A percentile compares a stretch with the other conserved stretches of the same genome.
phyloP scores from a whole-genome alignment of 148 eudicot species.

The Cornus florida region DNA sequence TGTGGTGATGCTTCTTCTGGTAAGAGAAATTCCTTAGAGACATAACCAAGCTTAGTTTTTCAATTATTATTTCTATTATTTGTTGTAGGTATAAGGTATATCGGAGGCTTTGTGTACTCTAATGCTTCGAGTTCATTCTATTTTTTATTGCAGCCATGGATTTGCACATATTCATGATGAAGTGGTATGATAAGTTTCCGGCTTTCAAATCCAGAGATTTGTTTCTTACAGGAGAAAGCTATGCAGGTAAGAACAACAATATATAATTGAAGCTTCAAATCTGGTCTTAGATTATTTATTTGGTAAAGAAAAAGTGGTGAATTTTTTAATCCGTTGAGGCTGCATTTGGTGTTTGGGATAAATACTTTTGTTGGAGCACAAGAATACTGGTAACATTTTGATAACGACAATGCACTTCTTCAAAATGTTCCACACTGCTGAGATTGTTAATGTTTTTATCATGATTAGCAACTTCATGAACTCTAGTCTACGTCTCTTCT shows the following conservation, averaged over 20 bases:
- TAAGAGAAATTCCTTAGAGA: slow-evolving; percentile 14
- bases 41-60: neutral
- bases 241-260: slow-evolving; percentile 64
- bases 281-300: no score
- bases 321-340: no score
- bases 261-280: no score
- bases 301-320: no score
- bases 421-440: no score
- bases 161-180: slow-evolving; percentile 72
- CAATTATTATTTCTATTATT: no score
- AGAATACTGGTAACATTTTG: neutral
- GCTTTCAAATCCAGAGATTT: slow-evolving; percentile 62
- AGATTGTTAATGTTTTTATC: neutral
- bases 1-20: slow-evolving; percentile 83
- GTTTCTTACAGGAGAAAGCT: slow-evolving; percentile 94
- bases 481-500: no score
- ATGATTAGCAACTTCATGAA: no score
- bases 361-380: neutral
- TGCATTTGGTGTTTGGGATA: no score
- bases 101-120: neutral
- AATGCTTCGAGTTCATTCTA: slow-evolving; percentile 4
- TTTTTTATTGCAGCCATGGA: slow-evolving; percentile 59
- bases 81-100: neutral
- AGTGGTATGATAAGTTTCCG: slow-evolving; percentile 85
- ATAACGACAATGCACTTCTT: no score